A percentile compares a stretch with the other conserved stretches of the same genome.
These are phyloP conservation scores for Sporothrix variecibatus DNA, from an alignment of 2,329 filamentous ascomycete species.

Conservation along the genomic window DNA sequence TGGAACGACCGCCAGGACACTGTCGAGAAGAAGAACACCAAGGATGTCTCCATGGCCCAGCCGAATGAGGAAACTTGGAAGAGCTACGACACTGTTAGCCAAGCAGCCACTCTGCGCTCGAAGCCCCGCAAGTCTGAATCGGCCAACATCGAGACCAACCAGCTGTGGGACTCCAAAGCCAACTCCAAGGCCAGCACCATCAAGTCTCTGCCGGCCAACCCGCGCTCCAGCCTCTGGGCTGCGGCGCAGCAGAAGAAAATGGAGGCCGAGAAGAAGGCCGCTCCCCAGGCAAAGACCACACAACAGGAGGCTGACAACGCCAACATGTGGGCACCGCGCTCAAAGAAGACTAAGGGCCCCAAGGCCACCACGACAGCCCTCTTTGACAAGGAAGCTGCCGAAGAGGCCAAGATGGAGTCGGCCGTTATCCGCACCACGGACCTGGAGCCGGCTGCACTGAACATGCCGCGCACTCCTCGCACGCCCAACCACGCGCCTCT, in stretches of 20 bases:
- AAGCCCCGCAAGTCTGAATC: slow-evolving; percentile 37
- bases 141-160: slow-evolving; percentile 36
- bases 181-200: not conserved
- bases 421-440: slow-evolving; percentile 24
- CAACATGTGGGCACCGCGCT: slow-evolving; percentile 11
- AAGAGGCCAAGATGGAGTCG: slow-evolving; percentile 11
- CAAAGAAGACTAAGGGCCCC: not conserved
- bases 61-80: slow-evolving; percentile 44
- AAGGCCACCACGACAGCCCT: slow-evolving; percentile 10
- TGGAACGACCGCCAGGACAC: slow-evolving; percentile 17
- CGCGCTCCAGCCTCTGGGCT: slow-evolving; percentile 22
- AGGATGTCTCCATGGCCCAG: slow-evolving; percentile 38
- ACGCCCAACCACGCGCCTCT: slow-evolving; percentile 14
- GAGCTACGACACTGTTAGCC: slow-evolving; percentile 36
- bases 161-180: slow-evolving; percentile 27
- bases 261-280: not conserved
- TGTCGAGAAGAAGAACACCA: slow-evolving; percentile 1
- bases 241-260: slow-evolving; percentile 5
- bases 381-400: slow-evolving; percentile 25
- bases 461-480: slow-evolving; percentile 23
- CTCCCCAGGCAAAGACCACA: not conserved
- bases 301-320: not conserved
- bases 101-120: slow-evolving; percentile 35
- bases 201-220: not conserved
- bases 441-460: slow-evolving; percentile 19